Percentiles rank a stretch among this genome's conserved stretches.
phyloP scores from a whole-genome alignment of 148 eudicot species.

The Heliosperma pusillum region DNA sequence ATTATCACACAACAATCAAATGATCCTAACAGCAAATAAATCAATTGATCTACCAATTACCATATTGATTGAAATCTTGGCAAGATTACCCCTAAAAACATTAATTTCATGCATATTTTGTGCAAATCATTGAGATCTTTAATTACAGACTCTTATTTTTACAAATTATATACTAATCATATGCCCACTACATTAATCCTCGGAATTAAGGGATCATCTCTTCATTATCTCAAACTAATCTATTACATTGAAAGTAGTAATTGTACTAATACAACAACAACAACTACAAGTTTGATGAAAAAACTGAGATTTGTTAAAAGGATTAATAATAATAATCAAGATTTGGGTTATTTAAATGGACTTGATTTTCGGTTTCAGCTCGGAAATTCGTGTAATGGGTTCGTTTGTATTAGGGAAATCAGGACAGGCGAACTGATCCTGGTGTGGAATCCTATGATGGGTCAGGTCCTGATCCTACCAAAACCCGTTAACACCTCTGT shows the following conservation, averaged over 20 bases:
- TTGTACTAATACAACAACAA: too few relatives aligned
- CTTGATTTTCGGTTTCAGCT: conserved; percentile 25
- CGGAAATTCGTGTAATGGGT: conserved; percentile 43
- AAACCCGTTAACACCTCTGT: conserved; percentile 18
- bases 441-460: too few relatives aligned
- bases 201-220: conserved; percentile 17
- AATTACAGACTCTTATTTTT: conserved; percentile 31
- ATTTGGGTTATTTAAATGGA: not conserved
- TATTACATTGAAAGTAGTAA: conserved; percentile 11
- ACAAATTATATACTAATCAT: conserved; percentile 19
- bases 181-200: conserved; percentile 29
- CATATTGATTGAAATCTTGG: conserved; percentile 34
- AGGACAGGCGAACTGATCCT: conserved; percentile 25
- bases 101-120: conserved; percentile 32
- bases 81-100: conserved; percentile 35
- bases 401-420: conserved; percentile 30
- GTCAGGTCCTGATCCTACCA: not conserved
- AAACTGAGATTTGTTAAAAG: not conserved
- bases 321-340: not conserved
- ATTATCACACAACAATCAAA: not conserved
- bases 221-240: conserved; percentile 14
- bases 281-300: not conserved
- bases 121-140: conserved; percentile 45
- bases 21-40: not conserved
- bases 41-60: conserved; percentile 31